A percentile compares a stretch with the other conserved stretches of the same genome.
phyloP scores from a whole-genome alignment of 108 stramenopile genomes.

The Nitzschia putrida region DNA sequence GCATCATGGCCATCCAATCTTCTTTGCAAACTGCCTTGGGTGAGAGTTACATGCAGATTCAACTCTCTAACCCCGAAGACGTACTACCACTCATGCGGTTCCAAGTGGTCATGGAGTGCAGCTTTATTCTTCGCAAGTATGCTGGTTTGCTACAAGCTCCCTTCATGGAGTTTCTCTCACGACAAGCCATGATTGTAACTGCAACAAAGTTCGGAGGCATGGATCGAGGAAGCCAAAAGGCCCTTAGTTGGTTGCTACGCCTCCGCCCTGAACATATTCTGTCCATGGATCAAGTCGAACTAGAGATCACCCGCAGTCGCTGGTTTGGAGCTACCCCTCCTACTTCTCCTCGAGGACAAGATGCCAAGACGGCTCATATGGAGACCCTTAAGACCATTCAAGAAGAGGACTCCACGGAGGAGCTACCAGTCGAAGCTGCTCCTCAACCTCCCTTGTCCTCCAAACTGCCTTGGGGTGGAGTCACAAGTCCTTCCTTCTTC shows the following conservation, averaged over 20 bases:
- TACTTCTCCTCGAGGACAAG: neutral
- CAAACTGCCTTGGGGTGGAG: constrained; percentile 52
- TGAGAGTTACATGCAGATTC: constrained; percentile 28
- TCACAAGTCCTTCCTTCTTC: constrained; percentile 42
- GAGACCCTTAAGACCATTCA: constrained; percentile 4
- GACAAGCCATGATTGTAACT: constrained; percentile 55
- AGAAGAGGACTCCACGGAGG: constrained; percentile 1
- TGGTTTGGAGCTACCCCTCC: constrained; percentile 18
- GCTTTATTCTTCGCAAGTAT: constrained; percentile 43
- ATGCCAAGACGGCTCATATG: neutral
- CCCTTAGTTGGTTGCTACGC: constrained; percentile 44
- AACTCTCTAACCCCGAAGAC: constrained; percentile 18
- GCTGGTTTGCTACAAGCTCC: constrained; percentile 46
- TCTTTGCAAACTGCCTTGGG: constrained; percentile 51
- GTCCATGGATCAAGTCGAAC: constrained; percentile 41
- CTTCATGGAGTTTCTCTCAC: constrained; percentile 54
- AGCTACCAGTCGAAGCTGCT: neutral
- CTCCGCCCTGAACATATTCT: constrained; percentile 53
- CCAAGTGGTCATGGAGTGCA: constrained; percentile 50
- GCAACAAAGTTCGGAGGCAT: constrained; percentile 52
- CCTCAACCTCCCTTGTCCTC: neutral
- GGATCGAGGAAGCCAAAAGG: constrained; percentile 46
- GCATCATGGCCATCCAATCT: constrained; percentile 50
- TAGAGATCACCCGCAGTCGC: constrained; percentile 33
- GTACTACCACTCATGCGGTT: constrained; percentile 36